phyloP scores from a whole-genome alignment of 2,329 filamentous ascomycete species.

The Aspergillus pseudonomiae region DNA sequence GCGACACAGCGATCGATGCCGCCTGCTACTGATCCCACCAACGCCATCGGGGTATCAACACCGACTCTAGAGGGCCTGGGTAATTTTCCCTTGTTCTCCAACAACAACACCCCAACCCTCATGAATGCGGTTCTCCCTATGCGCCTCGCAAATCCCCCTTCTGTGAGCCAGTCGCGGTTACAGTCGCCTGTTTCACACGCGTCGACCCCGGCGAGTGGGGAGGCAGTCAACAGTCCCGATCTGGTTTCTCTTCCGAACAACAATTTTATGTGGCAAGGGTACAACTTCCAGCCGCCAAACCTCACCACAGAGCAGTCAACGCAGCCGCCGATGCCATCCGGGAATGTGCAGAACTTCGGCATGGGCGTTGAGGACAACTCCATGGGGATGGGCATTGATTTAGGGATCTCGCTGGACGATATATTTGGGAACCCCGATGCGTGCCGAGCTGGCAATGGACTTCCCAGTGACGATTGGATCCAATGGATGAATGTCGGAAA shows the following conservation, averaged over 20 bases:
- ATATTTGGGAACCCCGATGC: slow-evolving; percentile 42
- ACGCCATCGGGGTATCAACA: slow-evolving; percentile 22
- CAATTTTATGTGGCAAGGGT: slow-evolving; percentile 46
- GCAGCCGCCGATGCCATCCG: slow-evolving; percentile 26
- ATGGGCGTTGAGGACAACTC: slow-evolving; percentile 31
- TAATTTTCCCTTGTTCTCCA: slow-evolving; percentile 30
- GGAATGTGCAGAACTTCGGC: slow-evolving; percentile 27
- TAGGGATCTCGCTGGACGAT: slow-evolving; percentile 44
- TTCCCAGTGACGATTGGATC: slow-evolving; percentile 41
- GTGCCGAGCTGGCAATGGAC: slow-evolving; percentile 27
- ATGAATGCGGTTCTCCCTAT: slow-evolving; percentile 32
- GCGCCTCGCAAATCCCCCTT: slow-evolving; percentile 26
- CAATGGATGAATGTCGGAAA: slow-evolving; percentile 42
- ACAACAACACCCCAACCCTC: slow-evolving; percentile 21
- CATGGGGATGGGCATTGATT: slow-evolving; percentile 37
- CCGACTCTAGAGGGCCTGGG: slow-evolving; percentile 32
- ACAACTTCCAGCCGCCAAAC: slow-evolving; percentile 36
- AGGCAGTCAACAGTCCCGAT: slow-evolving; percentile 43
- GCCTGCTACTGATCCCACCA: slow-evolving; percentile 21
- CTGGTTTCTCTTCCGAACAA: slow-evolving; percentile 46
- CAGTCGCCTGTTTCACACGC: slow-evolving; percentile 38
- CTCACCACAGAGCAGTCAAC: slow-evolving; percentile 19
- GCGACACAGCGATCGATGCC: slow-evolving; percentile 16
- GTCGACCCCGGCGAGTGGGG: slow-evolving; percentile 32
- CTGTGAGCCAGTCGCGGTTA: slow-evolving; percentile 30